A percentile compares a stretch with the other conserved stretches of the same genome.
Evolutionary conservation across 1,139 yeast genomes (phyloP).

Genomic region (Scheffersomyces stambukii): DNA sequence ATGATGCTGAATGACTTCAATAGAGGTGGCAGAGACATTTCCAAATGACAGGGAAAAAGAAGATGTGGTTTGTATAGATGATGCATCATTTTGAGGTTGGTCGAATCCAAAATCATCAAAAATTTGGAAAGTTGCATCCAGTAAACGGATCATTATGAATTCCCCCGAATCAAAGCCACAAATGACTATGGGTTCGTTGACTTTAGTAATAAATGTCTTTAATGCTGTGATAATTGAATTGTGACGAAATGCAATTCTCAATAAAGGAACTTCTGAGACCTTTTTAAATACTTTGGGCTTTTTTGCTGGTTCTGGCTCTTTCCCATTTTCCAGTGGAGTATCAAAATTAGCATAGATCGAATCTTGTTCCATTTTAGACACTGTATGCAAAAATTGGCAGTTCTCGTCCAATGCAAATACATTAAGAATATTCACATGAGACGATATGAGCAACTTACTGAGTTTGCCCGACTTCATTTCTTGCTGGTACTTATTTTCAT

Average conservation of each 20-base stretch:
- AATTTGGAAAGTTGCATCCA: constrained; percentile 22
- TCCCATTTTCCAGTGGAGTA: constrained; percentile 21
- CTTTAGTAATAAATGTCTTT: constrained; percentile 21
- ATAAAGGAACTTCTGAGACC: constrained; percentile 29
- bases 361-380: too few relatives aligned
- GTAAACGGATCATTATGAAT: constrained; percentile 26
- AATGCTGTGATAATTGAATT: constrained; percentile 26
- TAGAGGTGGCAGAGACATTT: constrained; percentile 25
- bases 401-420: constrained; percentile 27
- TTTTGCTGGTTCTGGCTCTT: constrained; percentile 9
- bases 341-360: too few relatives aligned
- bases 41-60: too few relatives aligned
- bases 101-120: constrained; percentile 22
- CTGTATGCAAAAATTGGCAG: constrained; percentile 21
- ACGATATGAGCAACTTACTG: constrained; percentile 26
- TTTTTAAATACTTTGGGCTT: constrained; percentile 13
- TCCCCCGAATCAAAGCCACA: constrained; percentile 39
- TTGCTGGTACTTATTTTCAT: constrained; percentile 19
- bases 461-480: constrained; percentile 14
- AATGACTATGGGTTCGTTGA: constrained; percentile 23
- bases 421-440: constrained; percentile 36
- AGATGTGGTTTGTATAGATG: too few relatives aligned
- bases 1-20: constrained; percentile 30
- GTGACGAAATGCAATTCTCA: constrained; percentile 28
- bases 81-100: constrained; percentile 10